Base-by-base conservation (phyloP, 2,329 filamentous ascomycete species). In the Talaromyces islandicus region DNA sequence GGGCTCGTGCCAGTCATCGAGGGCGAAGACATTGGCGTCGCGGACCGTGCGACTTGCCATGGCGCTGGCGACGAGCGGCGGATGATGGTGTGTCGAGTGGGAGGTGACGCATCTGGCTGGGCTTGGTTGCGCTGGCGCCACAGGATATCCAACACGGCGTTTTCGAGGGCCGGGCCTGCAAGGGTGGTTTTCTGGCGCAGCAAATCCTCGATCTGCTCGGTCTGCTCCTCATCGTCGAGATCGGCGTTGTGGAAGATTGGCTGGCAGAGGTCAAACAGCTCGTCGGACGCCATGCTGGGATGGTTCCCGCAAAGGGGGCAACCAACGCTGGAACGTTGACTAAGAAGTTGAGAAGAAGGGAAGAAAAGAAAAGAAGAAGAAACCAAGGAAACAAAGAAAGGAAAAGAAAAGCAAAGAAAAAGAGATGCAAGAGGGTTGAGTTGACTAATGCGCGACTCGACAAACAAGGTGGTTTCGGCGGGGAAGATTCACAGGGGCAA, bases 11-110 rank as follows among this genome's bases (percentile, higher is more conserved):
- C 88, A 29, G 79, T 76, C 59, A 91, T 84, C 58, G 91, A 87
- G 65, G 92, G 92, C 53, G 92, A 96, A 41, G 91, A 90, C 32
- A 92, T 77, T 54, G 93, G 92, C 35, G 93, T 97, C 10, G 87
- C 84, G 71, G 83, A 85, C 64, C 89, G 83, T 66, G 84, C 83
- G 68, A 87, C 82, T 71, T 93, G 91, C 93, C 94, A 97, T 53
- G 93, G 92, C 54, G 94, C 92, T 54, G 94, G 94, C 46, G 94
- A 97, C 10, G 91, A 88, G 62, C 92, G 88, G 66, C 94, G 91
- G 68, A 97, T 88, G 69, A 96, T 88, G 56, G 90, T 93, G 75
- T 95, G 89, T 66, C 92, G 88, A 70, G 90, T 88, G 10, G 90
- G 88, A 60, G 91, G 89, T 53, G 90, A 91, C 85, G 83, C 83